Evolutionary conservation across 2,329 filamentous ascomycete genomes (phyloP).

Genomic region (Colletotrichum orchidophilum): DNA sequence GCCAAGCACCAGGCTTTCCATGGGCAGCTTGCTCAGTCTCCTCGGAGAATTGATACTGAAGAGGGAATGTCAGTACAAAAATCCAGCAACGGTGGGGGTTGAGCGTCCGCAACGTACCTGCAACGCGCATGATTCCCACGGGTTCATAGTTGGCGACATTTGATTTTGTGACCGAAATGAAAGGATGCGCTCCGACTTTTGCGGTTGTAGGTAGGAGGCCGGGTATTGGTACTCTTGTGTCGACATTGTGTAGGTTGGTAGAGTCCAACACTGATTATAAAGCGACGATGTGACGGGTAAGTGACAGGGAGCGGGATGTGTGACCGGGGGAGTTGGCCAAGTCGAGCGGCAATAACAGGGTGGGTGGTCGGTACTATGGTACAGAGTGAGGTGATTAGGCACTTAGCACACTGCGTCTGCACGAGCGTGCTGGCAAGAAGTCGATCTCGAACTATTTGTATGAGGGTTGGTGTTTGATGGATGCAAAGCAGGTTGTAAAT

Average conservation of each 20-base stretch:
- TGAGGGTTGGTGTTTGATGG: neutral
- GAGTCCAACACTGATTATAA: conserved; percentile 21
- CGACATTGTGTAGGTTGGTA: conserved; percentile 9
- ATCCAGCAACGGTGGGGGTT: neutral
- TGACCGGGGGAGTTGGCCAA: neutral
- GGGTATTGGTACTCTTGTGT: conserved; percentile 11
- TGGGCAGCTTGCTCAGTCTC: conserved; percentile 33
- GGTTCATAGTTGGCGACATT: conserved; percentile 40
- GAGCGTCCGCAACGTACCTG: conserved; percentile 38
- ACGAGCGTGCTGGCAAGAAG: neutral
- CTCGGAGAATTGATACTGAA: conserved; percentile 41
- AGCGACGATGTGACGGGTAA: neutral
- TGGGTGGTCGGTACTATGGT: neutral
- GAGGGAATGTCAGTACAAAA: neutral
- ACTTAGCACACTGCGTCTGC: conserved; percentile 22
- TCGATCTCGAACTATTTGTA: neutral
- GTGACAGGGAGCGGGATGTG: neutral
- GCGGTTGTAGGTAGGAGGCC: neutral
- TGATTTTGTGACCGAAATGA: conserved; percentile 29
- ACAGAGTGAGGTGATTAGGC: conserved; percentile 5
- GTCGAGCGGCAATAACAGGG: neutral
- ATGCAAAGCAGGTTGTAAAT: neutral
- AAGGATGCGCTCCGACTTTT: conserved; percentile 17
- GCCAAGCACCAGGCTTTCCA: conserved; percentile 27
- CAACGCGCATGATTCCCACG: conserved; percentile 48